A percentile compares a stretch with the other conserved stretches of the same genome.
Evolutionary conservation across 495 filamentous ascomycete species (phyloP).

Genomic region (Hyaloscypha finlandica): DNA sequence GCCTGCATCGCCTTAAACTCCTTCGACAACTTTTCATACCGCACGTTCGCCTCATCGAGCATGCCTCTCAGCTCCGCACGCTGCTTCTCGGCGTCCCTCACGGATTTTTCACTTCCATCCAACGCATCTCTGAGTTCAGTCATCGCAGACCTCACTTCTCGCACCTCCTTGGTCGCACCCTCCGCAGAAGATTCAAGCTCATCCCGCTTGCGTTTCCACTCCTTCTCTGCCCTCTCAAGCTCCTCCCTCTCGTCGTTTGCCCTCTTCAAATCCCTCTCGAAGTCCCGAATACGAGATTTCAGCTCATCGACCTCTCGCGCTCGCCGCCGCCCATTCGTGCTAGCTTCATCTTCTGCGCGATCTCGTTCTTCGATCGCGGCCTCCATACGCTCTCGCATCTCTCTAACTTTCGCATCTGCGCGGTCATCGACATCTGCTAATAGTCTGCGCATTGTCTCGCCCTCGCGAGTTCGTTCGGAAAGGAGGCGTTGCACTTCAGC

Average conservation of each 20-base stretch:
- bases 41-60: constrained; percentile 73
- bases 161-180: constrained; percentile 66
- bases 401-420: constrained; percentile 75
- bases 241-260: constrained; percentile 69
- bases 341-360: constrained; percentile 87
- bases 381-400: constrained; percentile 90
- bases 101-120: constrained; percentile 85
- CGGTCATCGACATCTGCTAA: constrained; percentile 84
- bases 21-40: constrained; percentile 79
- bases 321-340: constrained; percentile 69
- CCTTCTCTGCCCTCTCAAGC: constrained; percentile 64
- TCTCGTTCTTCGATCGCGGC: constrained; percentile 88
- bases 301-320: constrained; percentile 87
- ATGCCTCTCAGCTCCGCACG: constrained; percentile 71
- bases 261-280: constrained; percentile 72
- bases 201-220: constrained; percentile 68
- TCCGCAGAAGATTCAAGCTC: constrained; percentile 73
- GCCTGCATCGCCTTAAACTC: constrained; percentile 25
- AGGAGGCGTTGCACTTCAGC: constrained; percentile 85
- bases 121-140: constrained; percentile 73
- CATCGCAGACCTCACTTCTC: constrained; percentile 77
- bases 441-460: constrained; percentile 90
- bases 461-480: constrained; percentile 90
- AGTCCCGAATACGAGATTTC: constrained; percentile 72
- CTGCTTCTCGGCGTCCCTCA: constrained; percentile 77